phyloP scores from a whole-genome alignment of 2,329 filamentous ascomycete species.

The Metarhizium humberi region DNA sequence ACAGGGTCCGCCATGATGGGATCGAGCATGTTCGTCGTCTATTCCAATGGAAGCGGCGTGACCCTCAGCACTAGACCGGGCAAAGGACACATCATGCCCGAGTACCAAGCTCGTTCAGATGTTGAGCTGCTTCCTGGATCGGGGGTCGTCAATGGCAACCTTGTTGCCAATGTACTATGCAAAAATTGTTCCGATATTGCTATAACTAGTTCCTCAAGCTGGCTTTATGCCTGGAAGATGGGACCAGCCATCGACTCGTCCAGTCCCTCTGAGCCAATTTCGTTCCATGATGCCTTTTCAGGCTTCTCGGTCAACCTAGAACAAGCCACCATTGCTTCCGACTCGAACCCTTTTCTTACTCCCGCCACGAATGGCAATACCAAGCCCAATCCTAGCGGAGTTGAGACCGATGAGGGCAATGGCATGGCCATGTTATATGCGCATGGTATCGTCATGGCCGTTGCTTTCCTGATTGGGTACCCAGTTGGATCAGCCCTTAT shows the following conservation, averaged over 20 bases:
- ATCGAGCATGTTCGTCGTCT: slow-evolving; percentile 53
- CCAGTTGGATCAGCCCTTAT: slow-evolving; percentile 52
- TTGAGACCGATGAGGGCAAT: slow-evolving; percentile 9
- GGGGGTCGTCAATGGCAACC: slow-evolving; percentile 39
- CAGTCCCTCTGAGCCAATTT: slow-evolving; percentile 28
- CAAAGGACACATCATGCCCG: slow-evolving; percentile 36
- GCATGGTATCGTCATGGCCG: slow-evolving; percentile 52
- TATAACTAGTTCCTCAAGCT: slow-evolving; percentile 30
- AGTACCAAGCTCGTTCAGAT: slow-evolving; percentile 30
- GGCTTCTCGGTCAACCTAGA: slow-evolving; percentile 39
- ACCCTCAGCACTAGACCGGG: slow-evolving; percentile 50
- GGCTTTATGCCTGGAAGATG: slow-evolving; percentile 45
- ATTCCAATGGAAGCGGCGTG: slow-evolving; percentile 50
- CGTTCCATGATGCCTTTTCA: slow-evolving; percentile 34
- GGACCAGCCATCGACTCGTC: slow-evolving; percentile 37
- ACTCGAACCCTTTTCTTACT: slow-evolving; percentile 42
- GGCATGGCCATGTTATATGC: slow-evolving; percentile 23
- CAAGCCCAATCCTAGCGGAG: slow-evolving; percentile 6
- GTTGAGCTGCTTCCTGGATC: slow-evolving; percentile 49
- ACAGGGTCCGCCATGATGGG: slow-evolving; percentile 45
- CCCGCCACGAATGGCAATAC: slow-evolving; percentile 2
- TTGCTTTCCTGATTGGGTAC: slow-evolving; percentile 49
- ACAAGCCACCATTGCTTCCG: slow-evolving; percentile 32
- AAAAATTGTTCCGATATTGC: slow-evolving; percentile 38
- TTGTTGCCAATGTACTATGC: slow-evolving; percentile 52